Evolutionary conservation across 2,329 filamentous ascomycete species (phyloP).

Genomic region (Phialophora macrospora): DNA sequence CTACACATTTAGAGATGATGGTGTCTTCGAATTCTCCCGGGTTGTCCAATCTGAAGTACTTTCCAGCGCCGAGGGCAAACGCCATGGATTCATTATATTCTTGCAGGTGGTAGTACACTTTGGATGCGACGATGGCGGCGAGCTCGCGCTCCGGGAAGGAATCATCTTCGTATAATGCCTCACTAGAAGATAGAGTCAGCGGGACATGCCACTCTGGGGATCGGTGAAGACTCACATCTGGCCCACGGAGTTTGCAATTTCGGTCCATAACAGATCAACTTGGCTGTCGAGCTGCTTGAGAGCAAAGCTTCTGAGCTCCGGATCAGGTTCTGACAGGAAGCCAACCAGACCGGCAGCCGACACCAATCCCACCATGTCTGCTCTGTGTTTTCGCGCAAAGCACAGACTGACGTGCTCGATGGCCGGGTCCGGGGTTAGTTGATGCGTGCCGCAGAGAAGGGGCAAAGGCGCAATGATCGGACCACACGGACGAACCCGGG

Average conservation of each 20-base stretch:
- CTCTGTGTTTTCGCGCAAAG: conserved; percentile 17
- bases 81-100: conserved; percentile 99
- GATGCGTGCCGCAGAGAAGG: conserved; percentile 23
- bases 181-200: conserved; percentile 59
- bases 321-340: conserved; percentile 92
- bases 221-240: conserved; percentile 73
- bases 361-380: conserved; percentile 83
- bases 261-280: conserved; percentile 96
- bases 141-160: conserved; percentile 91
- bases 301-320: conserved; percentile 91
- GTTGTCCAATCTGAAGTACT: conserved; percentile 89
- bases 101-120: conserved; percentile 98
- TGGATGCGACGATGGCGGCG: conserved; percentile 90
- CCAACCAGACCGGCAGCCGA: conserved; percentile 93
- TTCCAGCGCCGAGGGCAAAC: conserved; percentile 91
- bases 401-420: conserved; percentile 10
- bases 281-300: conserved; percentile 94
- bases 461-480: conserved; percentile 17
- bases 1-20: conserved; percentile 97
- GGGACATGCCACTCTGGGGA: not conserved
- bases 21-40: conserved; percentile 98
- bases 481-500: conserved; percentile 1
- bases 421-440: conserved; percentile 18
- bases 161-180: conserved; percentile 97
- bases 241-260: conserved; percentile 88